Evolutionary conservation across 441 rosid genomes (phyloP).

Genomic region (Jatropha podagrica): DNA sequence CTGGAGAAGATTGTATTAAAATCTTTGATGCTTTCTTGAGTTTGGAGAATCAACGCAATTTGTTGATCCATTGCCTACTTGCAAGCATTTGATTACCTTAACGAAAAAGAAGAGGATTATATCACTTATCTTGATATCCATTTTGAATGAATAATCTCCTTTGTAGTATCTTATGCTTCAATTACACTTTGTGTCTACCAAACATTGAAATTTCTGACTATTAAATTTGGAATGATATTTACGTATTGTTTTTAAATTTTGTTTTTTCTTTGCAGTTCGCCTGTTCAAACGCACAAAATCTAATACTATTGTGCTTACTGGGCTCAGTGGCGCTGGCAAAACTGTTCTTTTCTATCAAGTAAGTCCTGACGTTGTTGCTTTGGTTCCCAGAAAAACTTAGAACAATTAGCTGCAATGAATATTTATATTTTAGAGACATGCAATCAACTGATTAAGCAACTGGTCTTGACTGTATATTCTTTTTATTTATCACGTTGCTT

Average conservation of each 20-base stretch:
- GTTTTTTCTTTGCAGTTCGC: slow-evolving; percentile 41
- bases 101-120: background rate
- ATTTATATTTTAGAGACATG: background rate
- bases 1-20: background rate
- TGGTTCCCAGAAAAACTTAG: slow-evolving; percentile 5
- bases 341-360: slow-evolving; percentile 82
- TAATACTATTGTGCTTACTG: slow-evolving; percentile 68
- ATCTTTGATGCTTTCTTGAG: background rate
- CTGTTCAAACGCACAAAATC: slow-evolving; percentile 59
- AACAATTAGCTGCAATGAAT: background rate
- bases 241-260: slow-evolving; percentile 1
- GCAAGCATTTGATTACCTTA: background rate
- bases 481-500: background rate
- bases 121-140: background rate
- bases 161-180: background rate
- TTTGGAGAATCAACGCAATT: background rate
- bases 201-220: background rate
- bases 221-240: background rate
- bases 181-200: slow-evolving; percentile 1
- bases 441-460: background rate
- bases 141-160: background rate
- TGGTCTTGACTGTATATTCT: background rate
- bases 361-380: slow-evolving; percentile 22
- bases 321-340: slow-evolving; percentile 81
- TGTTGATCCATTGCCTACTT: background rate